Base-by-base conservation (phyloP, 495 filamentous ascomycete species). In the Lasiosphaeriaceae sp. region DNA sequence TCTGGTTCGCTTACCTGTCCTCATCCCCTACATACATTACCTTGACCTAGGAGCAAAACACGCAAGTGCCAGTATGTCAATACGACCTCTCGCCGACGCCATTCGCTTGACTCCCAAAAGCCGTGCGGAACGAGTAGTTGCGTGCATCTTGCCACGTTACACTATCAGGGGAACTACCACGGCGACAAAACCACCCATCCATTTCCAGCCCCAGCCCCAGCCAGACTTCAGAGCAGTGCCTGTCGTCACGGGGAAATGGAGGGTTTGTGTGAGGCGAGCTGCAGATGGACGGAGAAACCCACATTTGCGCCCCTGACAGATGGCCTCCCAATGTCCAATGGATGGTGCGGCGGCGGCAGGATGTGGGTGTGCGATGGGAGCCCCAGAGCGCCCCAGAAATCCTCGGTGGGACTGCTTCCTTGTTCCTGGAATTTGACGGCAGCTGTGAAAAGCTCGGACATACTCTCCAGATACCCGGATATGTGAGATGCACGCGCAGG, bases 401-500 rank as follows among this genome's bases (percentile, higher is more conserved):
- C 39, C 39, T 43, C 39, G 39, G 56, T 56, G 52, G 49, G 35
- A 37, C 56, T 47, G n/a, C 23, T 46, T 50, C 55, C 48, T 62
- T 47, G 43, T 58, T 62, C 60, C 56, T 50, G 60, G 56, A 63
- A 54, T 53, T 50, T 17, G 44, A 22, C 24, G 24, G 35, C 12
- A 14, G 14, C 14, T 17, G 4, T 17, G 19, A 31, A 34, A 51
- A 44, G 35, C 47, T 54, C 17, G 53, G 34, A 31, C 50, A 19
- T 37, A 26, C 26, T 49, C 64, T 51, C 58, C 48, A 61, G 54
- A 59, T 57, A 64, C 61, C 64, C 48, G 58, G 61, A 56, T 62
- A 37, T 45, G 11, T 20, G 37, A 49, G 23, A 6, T 50, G 19
- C 39, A 44, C 37, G 41, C 24, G 26, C 61, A 61, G 62, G 61